A percentile compares a stretch with the other conserved stretches of the same genome.
Evolutionary conservation across 352 stramenopile species (phyloP).

Genomic region (Phytophthora constricta): DNA sequence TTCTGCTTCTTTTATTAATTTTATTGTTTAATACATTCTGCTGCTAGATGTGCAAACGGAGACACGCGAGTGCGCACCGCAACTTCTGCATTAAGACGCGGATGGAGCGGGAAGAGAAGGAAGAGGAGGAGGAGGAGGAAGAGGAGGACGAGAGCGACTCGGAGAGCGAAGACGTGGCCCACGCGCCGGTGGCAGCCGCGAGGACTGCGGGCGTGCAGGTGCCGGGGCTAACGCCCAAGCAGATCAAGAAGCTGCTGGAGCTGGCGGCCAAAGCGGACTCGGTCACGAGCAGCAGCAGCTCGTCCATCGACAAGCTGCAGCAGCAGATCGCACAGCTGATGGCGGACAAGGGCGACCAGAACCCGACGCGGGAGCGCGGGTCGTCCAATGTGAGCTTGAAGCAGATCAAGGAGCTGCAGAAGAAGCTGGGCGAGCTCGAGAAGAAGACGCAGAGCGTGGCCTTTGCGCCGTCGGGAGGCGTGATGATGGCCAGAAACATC

Average conservation of each 20-base stretch:
- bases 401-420: slow-evolving; percentile 78
- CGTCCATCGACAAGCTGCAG: slow-evolving; percentile 68
- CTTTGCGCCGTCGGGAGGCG: slow-evolving; percentile 27
- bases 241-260: slow-evolving; percentile 76
- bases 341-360: slow-evolving; percentile 38
- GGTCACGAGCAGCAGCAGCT: slow-evolving; percentile 37
- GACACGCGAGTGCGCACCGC: slow-evolving; percentile 74
- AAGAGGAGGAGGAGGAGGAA: slow-evolving; percentile 54
- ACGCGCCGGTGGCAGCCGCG: slow-evolving; percentile 24
- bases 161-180: slow-evolving; percentile 60
- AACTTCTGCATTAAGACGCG: slow-evolving; percentile 74
- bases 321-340: slow-evolving; percentile 82
- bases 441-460: slow-evolving; percentile 70
- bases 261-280: slow-evolving; percentile 63
- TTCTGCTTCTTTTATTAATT: not conserved
- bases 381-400: slow-evolving; percentile 61
- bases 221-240: slow-evolving; percentile 58
- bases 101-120: slow-evolving; percentile 67
- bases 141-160: slow-evolving; percentile 72
- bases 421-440: slow-evolving; percentile 78
- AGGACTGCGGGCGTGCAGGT: slow-evolving; percentile 45
- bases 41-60: slow-evolving; percentile 66
- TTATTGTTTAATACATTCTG: not conserved
- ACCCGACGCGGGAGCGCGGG: slow-evolving; percentile 31
- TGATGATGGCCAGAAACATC: slow-evolving; percentile 29